phyloP scores from a whole-genome alignment of 1,284 basidiomycete species.

The Porogramme epimiltina region DNA sequence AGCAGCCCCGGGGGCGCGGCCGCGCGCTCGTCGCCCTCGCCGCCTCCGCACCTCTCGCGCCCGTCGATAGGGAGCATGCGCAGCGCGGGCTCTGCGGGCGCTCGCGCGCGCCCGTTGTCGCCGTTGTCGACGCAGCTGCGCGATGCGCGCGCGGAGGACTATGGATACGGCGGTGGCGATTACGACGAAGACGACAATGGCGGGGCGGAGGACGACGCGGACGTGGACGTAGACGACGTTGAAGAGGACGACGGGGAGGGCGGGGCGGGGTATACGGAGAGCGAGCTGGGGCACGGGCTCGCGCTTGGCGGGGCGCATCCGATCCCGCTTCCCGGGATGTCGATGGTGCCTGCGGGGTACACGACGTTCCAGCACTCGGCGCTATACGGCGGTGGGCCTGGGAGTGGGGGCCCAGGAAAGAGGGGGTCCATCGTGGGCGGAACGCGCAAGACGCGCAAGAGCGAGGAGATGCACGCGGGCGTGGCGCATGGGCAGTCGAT shows the following conservation, averaged over 20 bases:
- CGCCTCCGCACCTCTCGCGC: constrained; percentile 7
- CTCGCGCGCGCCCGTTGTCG: constrained; percentile 19
- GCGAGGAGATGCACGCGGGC: constrained; percentile 15
- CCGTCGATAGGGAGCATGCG: constrained; percentile 14
- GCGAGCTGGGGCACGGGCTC: constrained; percentile 1
- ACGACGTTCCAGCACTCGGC: constrained; percentile 20
- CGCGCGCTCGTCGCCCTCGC: constrained; percentile 8
- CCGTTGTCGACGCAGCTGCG: constrained; percentile 22
- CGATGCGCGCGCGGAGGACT: background rate
- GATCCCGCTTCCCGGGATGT: constrained; percentile 21
- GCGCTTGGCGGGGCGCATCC: constrained; percentile 4
- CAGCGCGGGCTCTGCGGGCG: background rate
- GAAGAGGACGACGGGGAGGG: constrained; percentile 3
- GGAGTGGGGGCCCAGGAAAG: background rate
- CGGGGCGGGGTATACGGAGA: constrained; percentile 1
- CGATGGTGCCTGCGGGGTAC: constrained; percentile 19
- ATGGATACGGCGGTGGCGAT: too few relatives aligned
- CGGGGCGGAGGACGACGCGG: constrained; percentile 1
- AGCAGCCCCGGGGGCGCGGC: background rate
- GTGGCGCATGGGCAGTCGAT: constrained; percentile 16
- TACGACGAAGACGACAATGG: constrained; percentile 1
- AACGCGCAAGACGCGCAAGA: background rate
- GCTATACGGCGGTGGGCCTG: constrained; percentile 9
- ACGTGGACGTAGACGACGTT: constrained; percentile 2
- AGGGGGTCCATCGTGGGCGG: background rate